phyloP scores from a whole-genome alignment of 2,329 filamentous ascomycete species.

The Furcasterigmium sp. region DNA sequence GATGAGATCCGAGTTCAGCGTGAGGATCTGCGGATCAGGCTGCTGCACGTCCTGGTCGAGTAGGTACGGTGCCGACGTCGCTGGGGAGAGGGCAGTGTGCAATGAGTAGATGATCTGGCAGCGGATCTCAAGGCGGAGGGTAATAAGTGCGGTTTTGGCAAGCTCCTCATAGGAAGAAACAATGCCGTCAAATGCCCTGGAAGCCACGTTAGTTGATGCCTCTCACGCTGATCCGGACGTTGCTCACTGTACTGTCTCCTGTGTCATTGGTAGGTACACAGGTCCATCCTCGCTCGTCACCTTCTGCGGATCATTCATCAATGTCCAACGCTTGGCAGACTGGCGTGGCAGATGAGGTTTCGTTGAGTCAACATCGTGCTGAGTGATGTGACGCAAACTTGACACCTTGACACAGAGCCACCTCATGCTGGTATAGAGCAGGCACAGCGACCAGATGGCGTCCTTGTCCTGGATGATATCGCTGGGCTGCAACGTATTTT shows the following conservation, averaged over 20 bases:
- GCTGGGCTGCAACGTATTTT: slow-evolving; percentile 62
- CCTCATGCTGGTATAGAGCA: slow-evolving; percentile 96
- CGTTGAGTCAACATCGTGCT: slow-evolving; percentile 63
- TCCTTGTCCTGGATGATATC: slow-evolving; percentile 91
- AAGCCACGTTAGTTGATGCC: slow-evolving; percentile 20
- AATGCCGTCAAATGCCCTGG: slow-evolving; percentile 78
- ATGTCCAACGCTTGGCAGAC: slow-evolving; percentile 75
- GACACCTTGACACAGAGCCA: slow-evolving; percentile 84
- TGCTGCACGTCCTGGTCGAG: slow-evolving; percentile 70
- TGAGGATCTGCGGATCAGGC: slow-evolving; percentile 74
- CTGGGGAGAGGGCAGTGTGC: slow-evolving; percentile 54
- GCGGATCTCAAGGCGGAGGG: slow-evolving; percentile 82
- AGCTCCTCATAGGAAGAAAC: slow-evolving; percentile 78
- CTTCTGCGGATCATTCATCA: slow-evolving; percentile 61
- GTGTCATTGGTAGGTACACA: slow-evolving; percentile 82
- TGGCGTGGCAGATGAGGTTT: slow-evolving; percentile 45
- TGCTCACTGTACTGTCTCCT: slow-evolving; percentile 76
- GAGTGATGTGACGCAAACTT: slow-evolving; percentile 77
- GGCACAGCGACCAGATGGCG: slow-evolving; percentile 74
- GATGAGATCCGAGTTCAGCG: slow-evolving; percentile 79
- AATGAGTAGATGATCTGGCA: slow-evolving; percentile 82
- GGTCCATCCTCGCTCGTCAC: slow-evolving; percentile 55
- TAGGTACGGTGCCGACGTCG: slow-evolving; percentile 51
- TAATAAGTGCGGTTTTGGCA: slow-evolving; percentile 72
- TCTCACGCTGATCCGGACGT: too few relatives aligned